Conservation (phyloP, 805 yeast genomes). For the Cyberlindnera euphorbiae region DNA sequence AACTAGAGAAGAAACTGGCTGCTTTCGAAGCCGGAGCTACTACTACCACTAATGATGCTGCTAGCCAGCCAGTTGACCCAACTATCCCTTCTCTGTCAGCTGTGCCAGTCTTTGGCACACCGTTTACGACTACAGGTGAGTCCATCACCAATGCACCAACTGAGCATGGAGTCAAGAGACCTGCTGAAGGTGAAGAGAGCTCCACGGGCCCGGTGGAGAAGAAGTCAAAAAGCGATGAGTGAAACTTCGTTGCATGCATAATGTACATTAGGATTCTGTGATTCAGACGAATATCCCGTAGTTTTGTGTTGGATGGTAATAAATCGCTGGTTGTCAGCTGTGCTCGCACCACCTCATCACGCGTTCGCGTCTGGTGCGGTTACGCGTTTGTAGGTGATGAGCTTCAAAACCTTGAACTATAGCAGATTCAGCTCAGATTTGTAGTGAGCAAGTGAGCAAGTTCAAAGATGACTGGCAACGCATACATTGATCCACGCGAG, state of each 20-base stretch:
- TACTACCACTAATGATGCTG: conserved; percentile 8
- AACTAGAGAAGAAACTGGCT: conserved; percentile 21
- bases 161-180: conserved; percentile 20
- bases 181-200: conserved; percentile 23
- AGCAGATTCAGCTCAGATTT: not conserved
- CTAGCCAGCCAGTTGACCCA: no score
- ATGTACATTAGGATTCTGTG: no score
- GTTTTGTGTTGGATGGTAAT: not conserved
- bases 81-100: no score
- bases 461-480: not conserved
- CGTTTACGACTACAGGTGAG: no score
- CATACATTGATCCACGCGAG: conserved; percentile 14
- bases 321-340: not conserved
- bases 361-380: no score
- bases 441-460: not conserved
- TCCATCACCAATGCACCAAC: no score
- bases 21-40: not conserved
- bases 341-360: no score
- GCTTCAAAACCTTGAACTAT: no score
- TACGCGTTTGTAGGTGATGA: no score
- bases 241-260: no score
- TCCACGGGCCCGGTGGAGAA: conserved; percentile 30
- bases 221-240: conserved; percentile 18
- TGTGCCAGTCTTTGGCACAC: no score
- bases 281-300: not conserved